Base-by-base conservation (phyloP, 495 filamentous ascomycete species). In the Ascodesmis nigricans region DNA sequence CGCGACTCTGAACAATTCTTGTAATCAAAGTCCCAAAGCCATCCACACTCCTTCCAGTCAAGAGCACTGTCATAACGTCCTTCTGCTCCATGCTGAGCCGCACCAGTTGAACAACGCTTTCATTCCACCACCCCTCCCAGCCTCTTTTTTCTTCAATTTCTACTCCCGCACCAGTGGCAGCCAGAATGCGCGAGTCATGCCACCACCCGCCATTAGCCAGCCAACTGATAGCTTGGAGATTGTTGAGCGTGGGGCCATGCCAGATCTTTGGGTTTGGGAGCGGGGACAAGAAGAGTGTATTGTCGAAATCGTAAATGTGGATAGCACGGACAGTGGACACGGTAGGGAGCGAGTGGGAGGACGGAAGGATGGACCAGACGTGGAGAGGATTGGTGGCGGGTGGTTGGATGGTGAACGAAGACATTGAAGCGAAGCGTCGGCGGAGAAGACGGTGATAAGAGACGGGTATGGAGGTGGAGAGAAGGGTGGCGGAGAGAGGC, bases 241-340 rank as follows among this genome's bases (percentile, higher is more conserved):
- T 65, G 4, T 76, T 75, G 21, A 87, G 68, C 0, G 79, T 87
- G 5, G 59, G 57, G 1, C 61, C 60, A 33, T 75, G 75, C 87
- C 87, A 99, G 41, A 99, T 52, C 45, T 81, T 77, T 1, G 68
- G 69, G 44, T 93, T 95, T 0, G 87, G 87, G 5, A 91, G 60
- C 13, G 87, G 87, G 14, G 71, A 87, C 45, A 72, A 63, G 57
- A 99, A 99, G 6, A 99, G 60, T 24, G 87, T 99, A 48, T 99
- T 95, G 52, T 99, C 87, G 53, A 99, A 99, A 57, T 99, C 87
- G 60, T 95, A 99, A 38, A 99, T 65, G 52, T 99, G 87, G 33
- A 99, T 70, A 4, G 67, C 53, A 50, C 68, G 78, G 48, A 95
- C 74, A 8, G 35, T 21, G 30, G 38, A 42, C 25, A 19, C 34